These are phyloP conservation scores for Neopestalotiopsis sp. DNA, from an alignment of 2,329 filamentous ascomycete species.

Conservation along the genomic window DNA sequence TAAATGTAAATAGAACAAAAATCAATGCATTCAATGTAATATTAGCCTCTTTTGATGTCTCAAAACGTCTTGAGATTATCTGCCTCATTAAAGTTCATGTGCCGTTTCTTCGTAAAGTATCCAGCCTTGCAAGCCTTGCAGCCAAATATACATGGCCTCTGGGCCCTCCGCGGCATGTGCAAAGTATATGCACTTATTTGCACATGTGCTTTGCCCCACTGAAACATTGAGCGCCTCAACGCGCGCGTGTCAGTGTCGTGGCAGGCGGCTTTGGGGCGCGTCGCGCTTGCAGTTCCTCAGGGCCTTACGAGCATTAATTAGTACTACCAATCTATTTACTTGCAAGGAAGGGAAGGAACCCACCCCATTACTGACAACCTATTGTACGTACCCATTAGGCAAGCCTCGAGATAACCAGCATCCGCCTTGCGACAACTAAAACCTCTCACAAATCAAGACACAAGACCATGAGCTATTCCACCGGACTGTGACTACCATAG, in stretches of 20 bases:
- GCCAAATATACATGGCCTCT: no score
- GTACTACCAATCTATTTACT: not conserved
- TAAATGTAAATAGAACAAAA: no score
- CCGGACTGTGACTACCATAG: not conserved
- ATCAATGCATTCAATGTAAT: no score
- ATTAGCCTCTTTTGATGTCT: no score
- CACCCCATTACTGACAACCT: not conserved
- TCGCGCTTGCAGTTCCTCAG: not conserved
- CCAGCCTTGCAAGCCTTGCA: no score
- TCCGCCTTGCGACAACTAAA: not conserved
- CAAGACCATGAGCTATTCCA: not conserved
- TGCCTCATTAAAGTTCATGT: no score
- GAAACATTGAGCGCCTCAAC: not conserved
- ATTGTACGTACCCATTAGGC: not conserved
- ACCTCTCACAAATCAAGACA: not conserved
- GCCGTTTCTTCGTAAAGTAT: no score
- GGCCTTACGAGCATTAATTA: not conserved
- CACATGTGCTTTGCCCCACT: not conserved
- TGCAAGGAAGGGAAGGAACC: not conserved
- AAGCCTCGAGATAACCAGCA: not conserved
- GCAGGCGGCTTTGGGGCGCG: not conserved
- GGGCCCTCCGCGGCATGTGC: no score
- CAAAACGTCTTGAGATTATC: no score
- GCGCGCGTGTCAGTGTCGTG: not conserved
- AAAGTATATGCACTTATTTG: not conserved